Conservation (phyloP, 1,284 basidiomycete species). For the Kwoniella shivajii region DNA sequence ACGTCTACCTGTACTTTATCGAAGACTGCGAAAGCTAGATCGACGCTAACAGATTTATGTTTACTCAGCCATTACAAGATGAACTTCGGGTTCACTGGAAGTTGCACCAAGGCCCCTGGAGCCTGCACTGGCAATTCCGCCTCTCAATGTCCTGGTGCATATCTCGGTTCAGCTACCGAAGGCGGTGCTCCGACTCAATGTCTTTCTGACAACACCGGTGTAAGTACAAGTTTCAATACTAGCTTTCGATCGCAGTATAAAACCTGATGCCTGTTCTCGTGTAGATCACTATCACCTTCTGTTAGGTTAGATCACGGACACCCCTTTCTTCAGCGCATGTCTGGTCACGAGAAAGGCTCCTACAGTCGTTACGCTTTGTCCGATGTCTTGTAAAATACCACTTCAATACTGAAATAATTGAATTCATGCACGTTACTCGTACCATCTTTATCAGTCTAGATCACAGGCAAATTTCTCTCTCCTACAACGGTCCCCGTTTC, state of each 20-base stretch:
- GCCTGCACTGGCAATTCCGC: constrained; percentile 19
- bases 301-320: background rate
- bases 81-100: constrained; percentile 22
- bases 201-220: constrained; percentile 20
- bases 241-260: background rate
- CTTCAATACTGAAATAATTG: no score
- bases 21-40: no score
- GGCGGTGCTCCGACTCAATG: constrained; percentile 22
- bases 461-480: no score
- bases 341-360: background rate
- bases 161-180: constrained; percentile 16
- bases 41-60: background rate
- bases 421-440: no score
- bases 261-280: background rate
- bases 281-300: constrained; percentile 30
- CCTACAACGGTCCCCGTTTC: no score
- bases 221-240: constrained; percentile 19
- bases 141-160: constrained; percentile 23
- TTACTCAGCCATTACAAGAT: constrained; percentile 24
- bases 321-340: no score
- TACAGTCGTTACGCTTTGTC: no score
- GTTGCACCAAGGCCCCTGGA: constrained; percentile 10
- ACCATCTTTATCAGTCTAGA: no score
- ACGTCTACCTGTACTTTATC: background rate
- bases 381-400: no score